These are phyloP conservation scores for Kondoa malvinella DNA, from an alignment of 768 basidiomycete species.

Conservation along the genomic window DNA sequence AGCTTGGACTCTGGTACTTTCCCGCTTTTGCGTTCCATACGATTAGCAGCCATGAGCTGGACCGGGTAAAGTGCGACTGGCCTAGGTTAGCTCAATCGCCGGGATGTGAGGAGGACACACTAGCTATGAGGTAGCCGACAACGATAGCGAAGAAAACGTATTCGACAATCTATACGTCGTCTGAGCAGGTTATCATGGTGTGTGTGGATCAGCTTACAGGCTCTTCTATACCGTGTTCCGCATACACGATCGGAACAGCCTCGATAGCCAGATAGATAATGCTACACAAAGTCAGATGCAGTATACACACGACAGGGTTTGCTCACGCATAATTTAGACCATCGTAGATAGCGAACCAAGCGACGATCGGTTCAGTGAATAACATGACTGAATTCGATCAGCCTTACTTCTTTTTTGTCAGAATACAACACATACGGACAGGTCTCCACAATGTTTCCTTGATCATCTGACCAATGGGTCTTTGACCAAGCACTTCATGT, in stretches of 20 bases:
- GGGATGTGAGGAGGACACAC: background rate
- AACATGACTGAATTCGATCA: conserved; percentile 1
- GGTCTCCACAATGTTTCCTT: conserved; percentile 14
- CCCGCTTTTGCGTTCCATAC: background rate
- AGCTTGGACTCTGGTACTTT: conserved; percentile 14
- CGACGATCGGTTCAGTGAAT: conserved; percentile 18
- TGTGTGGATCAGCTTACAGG: background rate
- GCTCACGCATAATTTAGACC: conserved; percentile 14
- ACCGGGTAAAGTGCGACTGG: conserved; percentile 5
- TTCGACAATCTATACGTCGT: conserved; percentile 11
- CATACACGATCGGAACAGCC: conserved; percentile 13
- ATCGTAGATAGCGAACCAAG: conserved; percentile 12
- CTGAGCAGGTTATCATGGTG: too few relatives aligned
- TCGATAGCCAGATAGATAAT: conserved; percentile 19
- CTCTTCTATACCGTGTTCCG: conserved; percentile 10
- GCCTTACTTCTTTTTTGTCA: background rate
- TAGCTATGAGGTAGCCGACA: conserved; percentile 3
- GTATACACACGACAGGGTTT: background rate
- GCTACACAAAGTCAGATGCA: background rate
- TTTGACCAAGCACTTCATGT: background rate
- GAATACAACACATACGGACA: conserved; percentile 2
- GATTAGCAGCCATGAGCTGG: background rate
- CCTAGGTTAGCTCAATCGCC: background rate
- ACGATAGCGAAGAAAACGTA: conserved; percentile 9
- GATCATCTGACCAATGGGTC: conserved; percentile 10